Conservation (phyloP, 176 grass and related monocot species). For the sorghum (Sorghum bicolor) region DNA sequence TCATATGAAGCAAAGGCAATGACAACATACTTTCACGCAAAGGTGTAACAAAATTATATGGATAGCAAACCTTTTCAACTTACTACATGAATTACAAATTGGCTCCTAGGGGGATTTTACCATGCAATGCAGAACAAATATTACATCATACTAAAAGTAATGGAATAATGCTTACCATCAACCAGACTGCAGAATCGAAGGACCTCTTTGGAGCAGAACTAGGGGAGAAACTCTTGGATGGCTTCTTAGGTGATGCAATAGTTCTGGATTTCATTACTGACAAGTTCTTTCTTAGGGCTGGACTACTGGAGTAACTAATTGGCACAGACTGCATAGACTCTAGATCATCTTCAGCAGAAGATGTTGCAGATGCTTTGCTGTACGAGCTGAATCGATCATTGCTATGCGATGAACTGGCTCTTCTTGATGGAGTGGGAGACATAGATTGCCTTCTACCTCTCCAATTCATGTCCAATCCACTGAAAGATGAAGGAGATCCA, state of each 20-base stretch:
- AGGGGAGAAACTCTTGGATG: constrained; percentile 53
- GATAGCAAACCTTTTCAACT: background rate
- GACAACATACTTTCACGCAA: background rate
- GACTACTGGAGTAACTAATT: constrained; percentile 39
- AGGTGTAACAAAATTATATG: background rate
- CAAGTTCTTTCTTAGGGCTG: constrained; percentile 50
- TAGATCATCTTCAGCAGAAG: constrained; percentile 74
- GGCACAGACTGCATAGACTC: constrained; percentile 59
- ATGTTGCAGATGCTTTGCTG: constrained; percentile 56
- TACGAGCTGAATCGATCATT: constrained; percentile 54
- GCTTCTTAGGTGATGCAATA: constrained; percentile 71
- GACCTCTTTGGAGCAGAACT: constrained; percentile 71
- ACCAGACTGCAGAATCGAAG: constrained; percentile 83
- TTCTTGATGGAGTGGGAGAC: constrained; percentile 87
- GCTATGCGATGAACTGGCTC: constrained; percentile 64
- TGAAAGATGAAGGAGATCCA: constrained; percentile 59
- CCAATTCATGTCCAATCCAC: constrained; percentile 45
- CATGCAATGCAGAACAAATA: background rate
- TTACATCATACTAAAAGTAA: constrained; percentile 7
- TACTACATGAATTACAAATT: background rate
- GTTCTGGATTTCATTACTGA: constrained; percentile 52
- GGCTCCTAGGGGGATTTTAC: background rate
- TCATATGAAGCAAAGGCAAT: constrained; percentile 9
- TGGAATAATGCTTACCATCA: constrained; percentile 58
- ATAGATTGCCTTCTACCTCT: constrained; percentile 76